phyloP scores from a whole-genome alignment of 2,329 filamentous ascomycete genomes.

The Cryphonectria parasitica region DNA sequence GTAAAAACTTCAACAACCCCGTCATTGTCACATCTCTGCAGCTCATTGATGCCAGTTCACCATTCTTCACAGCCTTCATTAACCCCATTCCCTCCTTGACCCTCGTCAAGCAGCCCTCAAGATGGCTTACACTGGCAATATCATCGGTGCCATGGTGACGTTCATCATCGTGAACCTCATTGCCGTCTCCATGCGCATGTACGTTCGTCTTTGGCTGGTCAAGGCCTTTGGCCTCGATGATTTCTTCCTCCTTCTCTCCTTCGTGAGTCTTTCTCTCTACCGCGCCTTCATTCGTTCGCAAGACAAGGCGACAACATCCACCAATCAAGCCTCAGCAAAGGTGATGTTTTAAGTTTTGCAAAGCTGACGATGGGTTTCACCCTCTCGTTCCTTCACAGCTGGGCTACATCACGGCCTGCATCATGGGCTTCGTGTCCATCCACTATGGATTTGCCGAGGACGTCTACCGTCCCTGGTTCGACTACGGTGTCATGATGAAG shows the following conservation, averaged over 20 bases:
- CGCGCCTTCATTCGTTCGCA: no score
- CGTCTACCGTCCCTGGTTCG: constrained; percentile 34
- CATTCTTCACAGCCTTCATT: neutral
- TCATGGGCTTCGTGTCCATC: constrained; percentile 37
- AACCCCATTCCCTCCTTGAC: neutral
- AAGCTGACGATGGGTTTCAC: neutral
- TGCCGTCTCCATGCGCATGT: constrained; percentile 36
- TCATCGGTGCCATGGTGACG: constrained; percentile 33
- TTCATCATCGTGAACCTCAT: constrained; percentile 36
- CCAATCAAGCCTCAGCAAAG: no score
- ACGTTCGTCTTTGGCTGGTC: constrained; percentile 37
- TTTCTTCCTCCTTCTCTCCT: constrained; percentile 35
- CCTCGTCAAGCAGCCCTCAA: neutral
- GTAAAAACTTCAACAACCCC: no score
- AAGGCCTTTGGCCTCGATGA: constrained; percentile 39
- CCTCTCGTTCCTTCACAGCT: constrained; percentile 27
- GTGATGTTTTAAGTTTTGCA: neutral
- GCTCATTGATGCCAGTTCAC: neutral
- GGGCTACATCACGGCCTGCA: constrained; percentile 36
- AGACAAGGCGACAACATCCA: no score
- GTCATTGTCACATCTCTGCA: neutral
- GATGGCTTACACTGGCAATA: constrained; percentile 17
- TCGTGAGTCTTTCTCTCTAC: constrained; percentile 30
- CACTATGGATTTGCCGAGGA: constrained; percentile 36
- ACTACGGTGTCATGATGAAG: constrained; percentile 18